phyloP scores from a whole-genome alignment of 2,329 filamentous ascomycete genomes.

The Helotiales sp. region DNA sequence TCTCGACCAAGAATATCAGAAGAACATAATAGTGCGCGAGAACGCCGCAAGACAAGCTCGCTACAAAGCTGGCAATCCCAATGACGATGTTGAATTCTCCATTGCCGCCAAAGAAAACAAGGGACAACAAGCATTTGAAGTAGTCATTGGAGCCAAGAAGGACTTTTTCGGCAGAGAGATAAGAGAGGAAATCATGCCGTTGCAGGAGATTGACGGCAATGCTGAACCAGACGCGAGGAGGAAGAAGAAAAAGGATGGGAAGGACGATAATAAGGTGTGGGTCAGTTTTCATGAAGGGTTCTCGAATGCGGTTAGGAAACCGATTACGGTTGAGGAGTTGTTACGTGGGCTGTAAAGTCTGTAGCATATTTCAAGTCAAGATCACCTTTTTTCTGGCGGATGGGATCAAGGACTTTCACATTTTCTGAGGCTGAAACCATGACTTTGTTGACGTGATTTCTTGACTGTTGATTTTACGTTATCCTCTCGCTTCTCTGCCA shows the following conservation, averaged over 20 bases:
- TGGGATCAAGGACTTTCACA: not conserved
- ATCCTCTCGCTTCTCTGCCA: not conserved
- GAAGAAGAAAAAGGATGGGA: slow-evolving; percentile 43
- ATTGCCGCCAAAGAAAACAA: slow-evolving; percentile 36
- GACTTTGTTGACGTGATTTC: not conserved
- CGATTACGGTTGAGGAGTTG: slow-evolving; percentile 80
- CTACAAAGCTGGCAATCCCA: slow-evolving; percentile 57
- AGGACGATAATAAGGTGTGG: slow-evolving; percentile 71
- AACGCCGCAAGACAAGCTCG: slow-evolving; percentile 69
- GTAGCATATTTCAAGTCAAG: too few species aligned
- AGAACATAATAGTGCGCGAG: slow-evolving; percentile 70
- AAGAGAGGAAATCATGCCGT: slow-evolving; percentile 48
- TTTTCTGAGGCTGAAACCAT: not conserved
- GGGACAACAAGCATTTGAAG: slow-evolving; percentile 31
- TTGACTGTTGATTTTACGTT: not conserved
- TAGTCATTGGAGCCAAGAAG: slow-evolving; percentile 58
- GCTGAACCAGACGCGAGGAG: slow-evolving; percentile 66
- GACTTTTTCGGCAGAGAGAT: slow-evolving; percentile 88
- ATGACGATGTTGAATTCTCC: slow-evolving; percentile 42
- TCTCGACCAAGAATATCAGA: slow-evolving; percentile 85
- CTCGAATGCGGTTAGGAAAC: slow-evolving; percentile 90
- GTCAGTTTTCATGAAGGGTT: slow-evolving; percentile 88
- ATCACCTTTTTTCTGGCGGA: too few species aligned
- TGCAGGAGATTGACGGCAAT: slow-evolving; percentile 51
- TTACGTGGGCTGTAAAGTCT: slow-evolving; percentile 65